A percentile compares a stretch with the other conserved stretches of the same genome.
Evolutionary conservation across 345 rosid genomes (phyloP).

Genomic region (Euclidium syriacum): DNA sequence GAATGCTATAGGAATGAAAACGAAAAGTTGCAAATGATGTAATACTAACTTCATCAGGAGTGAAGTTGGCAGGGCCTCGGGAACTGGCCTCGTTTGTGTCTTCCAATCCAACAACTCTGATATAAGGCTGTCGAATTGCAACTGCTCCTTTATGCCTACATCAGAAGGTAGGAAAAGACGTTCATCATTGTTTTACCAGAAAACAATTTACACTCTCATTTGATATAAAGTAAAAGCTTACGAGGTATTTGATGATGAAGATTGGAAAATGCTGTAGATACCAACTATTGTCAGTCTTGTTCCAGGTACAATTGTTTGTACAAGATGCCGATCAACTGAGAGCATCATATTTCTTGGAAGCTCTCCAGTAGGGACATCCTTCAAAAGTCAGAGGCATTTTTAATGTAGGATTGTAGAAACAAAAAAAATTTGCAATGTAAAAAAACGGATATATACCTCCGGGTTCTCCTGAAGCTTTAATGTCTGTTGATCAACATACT

Average conservation of each 20-base stretch:
- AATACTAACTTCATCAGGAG: constrained; percentile 66
- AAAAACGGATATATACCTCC: constrained; percentile 45
- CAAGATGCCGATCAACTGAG: constrained; percentile 86
- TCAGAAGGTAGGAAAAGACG: background rate
- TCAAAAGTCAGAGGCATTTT: constrained; percentile 18
- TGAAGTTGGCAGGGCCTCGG: constrained; percentile 69
- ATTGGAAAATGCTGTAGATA: constrained; percentile 90
- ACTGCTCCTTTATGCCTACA: constrained; percentile 91
- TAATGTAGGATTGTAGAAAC: background rate
- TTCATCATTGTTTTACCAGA: background rate
- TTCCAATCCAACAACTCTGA: constrained; percentile 86
- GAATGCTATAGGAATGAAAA: background rate
- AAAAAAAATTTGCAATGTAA: background rate
- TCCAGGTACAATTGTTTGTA: constrained; percentile 88
- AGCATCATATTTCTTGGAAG: constrained; percentile 98
- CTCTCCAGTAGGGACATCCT: constrained; percentile 99
- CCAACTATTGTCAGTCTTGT: constrained; percentile 89
- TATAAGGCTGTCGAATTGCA: constrained; percentile 90
- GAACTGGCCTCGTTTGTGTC: constrained; percentile 73
- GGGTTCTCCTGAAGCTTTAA: constrained; percentile 95
- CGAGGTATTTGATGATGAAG: constrained; percentile 67
- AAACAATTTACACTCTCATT: background rate
- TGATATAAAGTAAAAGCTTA: constrained; percentile 33
- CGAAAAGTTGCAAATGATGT: background rate
- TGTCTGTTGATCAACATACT: constrained; percentile 95